Base-by-base conservation (phyloP, 148 eudicot genomes). In the Hydrangea macrophylla region DNA sequence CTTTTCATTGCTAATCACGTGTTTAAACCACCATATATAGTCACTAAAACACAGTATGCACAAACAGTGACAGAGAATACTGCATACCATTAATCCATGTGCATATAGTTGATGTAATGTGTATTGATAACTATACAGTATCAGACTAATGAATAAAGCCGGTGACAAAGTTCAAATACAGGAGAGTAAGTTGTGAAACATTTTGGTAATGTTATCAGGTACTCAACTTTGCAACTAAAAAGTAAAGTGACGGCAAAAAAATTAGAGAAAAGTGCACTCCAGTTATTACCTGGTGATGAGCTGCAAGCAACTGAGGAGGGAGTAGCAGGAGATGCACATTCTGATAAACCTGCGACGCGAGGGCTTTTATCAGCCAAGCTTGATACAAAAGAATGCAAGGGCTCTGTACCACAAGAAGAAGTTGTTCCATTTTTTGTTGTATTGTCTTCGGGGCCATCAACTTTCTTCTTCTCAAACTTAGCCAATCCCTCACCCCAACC, bases 401-500 rank as follows among this genome's bases (percentile, higher is more conserved):
- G 69, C 57, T 88, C 97, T 30, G 78, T 56, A 69, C 62, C 44
- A 56, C 62, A 68, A 60, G 74, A 65, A 60, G 25, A 28, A 13
- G 48, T 51, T 59, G 71, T 65, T 55, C 75, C 86, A 68, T 53
- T 68, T 42, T 80, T 84, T 27, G 65, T 55, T 10, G 70, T 75
- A 81, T 74, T 31, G 48, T 94, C 97, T 67, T 82, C 91, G 65
- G 88, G 72, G 54, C 81, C 89, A 18, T 77, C 95, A 79, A 88
- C 88, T 73, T 78, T 85, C 82, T 94, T 91, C 78, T 85, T 89
- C 83, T 94, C 99, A 64, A 77, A 94, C 83, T 94, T 91, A 31
- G 97, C 96, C 75, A 94, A 78, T 44, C 99, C 99, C 71, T 90
- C 88, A 44, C 99, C 99, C 99, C 99, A 94, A 7, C 90, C 84